Evolutionary conservation across 2,329 filamentous ascomycete genomes (phyloP), one percentile per base, ranked within the genome.

Genomic region (Aspergillus hortae): DNA sequence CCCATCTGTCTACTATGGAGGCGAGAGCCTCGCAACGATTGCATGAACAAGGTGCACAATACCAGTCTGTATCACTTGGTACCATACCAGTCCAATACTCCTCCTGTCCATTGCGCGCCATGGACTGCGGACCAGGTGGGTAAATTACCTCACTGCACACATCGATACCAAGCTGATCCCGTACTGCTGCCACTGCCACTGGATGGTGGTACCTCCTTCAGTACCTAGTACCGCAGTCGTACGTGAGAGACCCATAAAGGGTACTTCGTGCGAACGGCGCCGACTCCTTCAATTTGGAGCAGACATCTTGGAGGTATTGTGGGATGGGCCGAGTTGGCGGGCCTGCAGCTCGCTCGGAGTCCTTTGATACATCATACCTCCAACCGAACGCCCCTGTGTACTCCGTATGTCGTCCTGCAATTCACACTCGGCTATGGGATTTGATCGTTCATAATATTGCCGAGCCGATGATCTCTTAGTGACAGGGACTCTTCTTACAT

Each of bases 141-240:
- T 49, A 49, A 44, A 44, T 48, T 48, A 48, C 45, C 35, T 38
- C 30, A 46, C 19, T 32, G 33, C 21, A 46, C 12, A 23, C 25
- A 46, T 27, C 10, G 7, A 48, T 48, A 48, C 45, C n/a, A 6
- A 40, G n/a, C 27, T 30, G 27, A 30, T 30, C 27, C 27, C 27
- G 27, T 30, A 11, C 33, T 21, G 35, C 21, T 48, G 23, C 27
- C 35, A 4, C 21, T 47, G 27, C 21, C 40, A 48, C 19, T 6
- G 19, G 19, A 30, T 17, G 30, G 45, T 48, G 19, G 35, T 41
- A 48, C 45, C 27, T 30, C 7, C 27, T 30, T 10, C 27, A 9
- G 27, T 30, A 30, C 27, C 27, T 30, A 30, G 27, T 30, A 30
- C 27, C 27, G 27, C 35, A 38, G 35, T 38, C 35, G 15, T 38